Conservation (phyloP, 2,329 filamentous ascomycete species). For the Pseudogymnoascus pannorum region DNA sequence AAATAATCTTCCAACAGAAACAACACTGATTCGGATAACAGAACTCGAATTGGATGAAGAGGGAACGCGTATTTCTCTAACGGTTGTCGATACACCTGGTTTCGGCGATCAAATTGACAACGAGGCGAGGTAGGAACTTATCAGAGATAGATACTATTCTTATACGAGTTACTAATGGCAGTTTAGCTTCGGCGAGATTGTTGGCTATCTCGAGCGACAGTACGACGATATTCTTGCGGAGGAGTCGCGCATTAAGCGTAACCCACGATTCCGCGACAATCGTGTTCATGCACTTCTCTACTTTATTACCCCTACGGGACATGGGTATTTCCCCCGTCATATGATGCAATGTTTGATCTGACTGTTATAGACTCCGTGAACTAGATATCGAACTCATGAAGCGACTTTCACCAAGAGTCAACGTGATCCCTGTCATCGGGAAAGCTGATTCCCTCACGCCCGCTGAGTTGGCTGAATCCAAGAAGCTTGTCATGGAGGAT, state of each 20-base stretch:
- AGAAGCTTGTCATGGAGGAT: slow-evolving; percentile 99
- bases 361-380: slow-evolving; percentile 70
- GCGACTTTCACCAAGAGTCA: slow-evolving; percentile 93
- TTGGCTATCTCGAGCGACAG: slow-evolving; percentile 96
- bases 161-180: slow-evolving; percentile 23
- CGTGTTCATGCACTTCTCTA: slow-evolving; percentile 97
- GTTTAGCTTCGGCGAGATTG: slow-evolving; percentile 87
- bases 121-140: slow-evolving; percentile 69
- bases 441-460: slow-evolving; percentile 97
- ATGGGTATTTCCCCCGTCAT: slow-evolving; percentile 56
- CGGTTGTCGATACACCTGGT: slow-evolving; percentile 95
- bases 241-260: slow-evolving; percentile 99
- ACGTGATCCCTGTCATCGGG: slow-evolving; percentile 97
- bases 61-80: slow-evolving; percentile 94
- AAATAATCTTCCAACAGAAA: slow-evolving; percentile 11
- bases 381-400: slow-evolving; percentile 99
- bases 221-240: slow-evolving; percentile 99
- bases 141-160: slow-evolving; percentile 7
- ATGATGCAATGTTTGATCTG: slow-evolving; percentile 10
- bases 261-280: slow-evolving; percentile 98
- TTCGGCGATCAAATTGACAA: slow-evolving; percentile 99
- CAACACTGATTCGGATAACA: slow-evolving; percentile 36
- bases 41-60: slow-evolving; percentile 96
- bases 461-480: slow-evolving; percentile 93
- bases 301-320: slow-evolving; percentile 97